phyloP scores from a whole-genome alignment of 805 yeast genomes.

The Starmera caribaea region DNA sequence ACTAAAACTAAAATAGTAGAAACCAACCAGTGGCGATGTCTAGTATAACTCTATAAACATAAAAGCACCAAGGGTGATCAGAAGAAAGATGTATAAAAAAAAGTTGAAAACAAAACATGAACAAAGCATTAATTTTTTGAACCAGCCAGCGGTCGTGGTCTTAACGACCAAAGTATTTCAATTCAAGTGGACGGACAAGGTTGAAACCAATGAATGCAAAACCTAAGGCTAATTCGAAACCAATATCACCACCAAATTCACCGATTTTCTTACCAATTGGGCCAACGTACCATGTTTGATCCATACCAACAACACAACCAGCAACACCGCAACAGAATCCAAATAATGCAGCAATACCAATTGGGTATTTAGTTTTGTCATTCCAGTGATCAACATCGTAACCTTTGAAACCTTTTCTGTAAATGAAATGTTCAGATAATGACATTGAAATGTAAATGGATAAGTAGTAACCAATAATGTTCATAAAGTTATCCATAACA shows the following conservation, averaged over 20 bases:
- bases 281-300: conserved; percentile 78
- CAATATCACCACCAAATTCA: conserved; percentile 69
- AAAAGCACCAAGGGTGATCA: too few relatives aligned
- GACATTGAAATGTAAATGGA: conserved; percentile 73
- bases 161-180: conserved; percentile 43
- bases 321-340: conserved; percentile 79
- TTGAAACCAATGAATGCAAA: conserved; percentile 59
- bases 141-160: neutral
- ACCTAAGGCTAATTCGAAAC: conserved; percentile 65
- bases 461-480: conserved; percentile 83
- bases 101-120: too few relatives aligned
- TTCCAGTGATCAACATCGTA: conserved; percentile 58
- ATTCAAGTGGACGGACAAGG: conserved; percentile 52
- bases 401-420: conserved; percentile 49
- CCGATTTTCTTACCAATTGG: conserved; percentile 56
- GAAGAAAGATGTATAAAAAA: too few relatives aligned
- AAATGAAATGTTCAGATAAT: conserved; percentile 76
- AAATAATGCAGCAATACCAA: conserved; percentile 68
- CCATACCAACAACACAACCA: conserved; percentile 84
- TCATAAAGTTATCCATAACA: conserved; percentile 83
- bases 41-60: too few relatives aligned
- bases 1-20: too few relatives aligned
- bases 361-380: conserved; percentile 49
- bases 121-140: neutral
- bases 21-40: too few relatives aligned